A percentile compares a stretch with the other conserved stretches of the same genome.
Evolutionary conservation across 208 protist genomes (phyloP).

Genomic region (Crithidia thermophila): DNA sequence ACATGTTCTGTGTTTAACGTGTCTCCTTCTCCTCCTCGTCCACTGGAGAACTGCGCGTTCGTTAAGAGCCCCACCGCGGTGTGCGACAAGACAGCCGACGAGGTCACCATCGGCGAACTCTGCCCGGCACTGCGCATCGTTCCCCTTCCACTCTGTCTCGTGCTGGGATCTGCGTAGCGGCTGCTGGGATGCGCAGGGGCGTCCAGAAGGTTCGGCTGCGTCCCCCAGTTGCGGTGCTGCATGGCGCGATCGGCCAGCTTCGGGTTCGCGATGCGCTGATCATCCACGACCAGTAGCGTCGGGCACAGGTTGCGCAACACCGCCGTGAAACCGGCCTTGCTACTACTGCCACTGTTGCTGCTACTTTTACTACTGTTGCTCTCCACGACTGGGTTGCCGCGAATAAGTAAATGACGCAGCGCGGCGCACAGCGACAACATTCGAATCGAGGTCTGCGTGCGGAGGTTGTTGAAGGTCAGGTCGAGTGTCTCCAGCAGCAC

Average conservation of each 20-base stretch:
- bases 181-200: slow-evolving; percentile 1
- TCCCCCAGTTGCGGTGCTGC: slow-evolving; percentile 28
- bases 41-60: too few relatives aligned
- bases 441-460: slow-evolving; percentile 54
- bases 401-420: slow-evolving; percentile 69
- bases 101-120: too few relatives aligned
- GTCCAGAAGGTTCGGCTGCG: slow-evolving; percentile 39
- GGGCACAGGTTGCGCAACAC: slow-evolving; percentile 87
- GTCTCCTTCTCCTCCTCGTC: too few relatives aligned
- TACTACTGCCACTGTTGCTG: too few relatives aligned
- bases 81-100: neutral
- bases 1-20: neutral
- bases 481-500: slow-evolving; percentile 89
- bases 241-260: slow-evolving; percentile 49
- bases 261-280: slow-evolving; percentile 49
- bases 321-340: slow-evolving; percentile 33
- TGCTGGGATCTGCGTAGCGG: too few relatives aligned
- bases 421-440: slow-evolving; percentile 71
- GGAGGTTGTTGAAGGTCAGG: slow-evolving; percentile 70
- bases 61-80: too few relatives aligned
- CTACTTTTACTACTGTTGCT: too few relatives aligned
- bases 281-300: slow-evolving; percentile 70
- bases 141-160: too few relatives aligned
- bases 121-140: too few relatives aligned
- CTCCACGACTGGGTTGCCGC: slow-evolving; percentile 78